phyloP scores from a whole-genome alignment of 345 rosid genomes.

The Carallia brachiata region DNA sequence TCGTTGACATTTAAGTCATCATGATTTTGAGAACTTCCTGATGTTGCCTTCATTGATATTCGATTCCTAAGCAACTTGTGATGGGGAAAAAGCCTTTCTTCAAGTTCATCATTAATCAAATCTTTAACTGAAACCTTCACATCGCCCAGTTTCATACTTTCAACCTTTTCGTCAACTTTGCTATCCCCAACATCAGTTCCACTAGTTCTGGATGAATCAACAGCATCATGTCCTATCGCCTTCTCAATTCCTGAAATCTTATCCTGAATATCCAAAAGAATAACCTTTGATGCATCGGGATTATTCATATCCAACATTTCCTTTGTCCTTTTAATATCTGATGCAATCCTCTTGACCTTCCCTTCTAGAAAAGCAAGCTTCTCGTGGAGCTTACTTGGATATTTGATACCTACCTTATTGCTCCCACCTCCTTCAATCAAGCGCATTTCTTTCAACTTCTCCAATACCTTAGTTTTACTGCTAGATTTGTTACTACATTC shows the following conservation, averaged over 20 bases:
- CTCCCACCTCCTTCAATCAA: constrained; percentile 28
- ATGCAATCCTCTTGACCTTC: constrained; percentile 89
- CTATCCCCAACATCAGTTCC: constrained; percentile 28
- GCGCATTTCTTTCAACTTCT: constrained; percentile 41
- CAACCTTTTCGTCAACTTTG: constrained; percentile 23
- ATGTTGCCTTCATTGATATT: constrained; percentile 36
- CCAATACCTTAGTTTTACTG: constrained; percentile 33
- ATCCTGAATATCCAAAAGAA: constrained; percentile 76
- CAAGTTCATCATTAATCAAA: constrained; percentile 64
- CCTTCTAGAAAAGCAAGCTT: constrained; percentile 94
- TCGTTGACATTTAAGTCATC: constrained; percentile 22
- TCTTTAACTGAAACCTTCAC: constrained; percentile 50
- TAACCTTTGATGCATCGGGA: constrained; percentile 65
- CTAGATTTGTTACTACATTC: constrained; percentile 29
- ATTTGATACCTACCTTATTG: constrained; percentile 28
- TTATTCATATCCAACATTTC: constrained; percentile 89
- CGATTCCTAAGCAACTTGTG: constrained; percentile 77
- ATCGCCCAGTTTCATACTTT: constrained; percentile 26
- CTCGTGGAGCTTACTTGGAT: constrained; percentile 80
- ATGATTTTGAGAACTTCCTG: constrained; percentile 28
- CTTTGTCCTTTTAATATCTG: constrained; percentile 87
- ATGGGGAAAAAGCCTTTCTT: constrained; percentile 95
- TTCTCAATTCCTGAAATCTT: constrained; percentile 89
- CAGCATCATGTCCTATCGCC: constrained; percentile 52
- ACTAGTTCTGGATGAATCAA: constrained; percentile 34